phyloP scores from a whole-genome alignment of 306 rosid species.

The Prunus dulcis region DNA sequence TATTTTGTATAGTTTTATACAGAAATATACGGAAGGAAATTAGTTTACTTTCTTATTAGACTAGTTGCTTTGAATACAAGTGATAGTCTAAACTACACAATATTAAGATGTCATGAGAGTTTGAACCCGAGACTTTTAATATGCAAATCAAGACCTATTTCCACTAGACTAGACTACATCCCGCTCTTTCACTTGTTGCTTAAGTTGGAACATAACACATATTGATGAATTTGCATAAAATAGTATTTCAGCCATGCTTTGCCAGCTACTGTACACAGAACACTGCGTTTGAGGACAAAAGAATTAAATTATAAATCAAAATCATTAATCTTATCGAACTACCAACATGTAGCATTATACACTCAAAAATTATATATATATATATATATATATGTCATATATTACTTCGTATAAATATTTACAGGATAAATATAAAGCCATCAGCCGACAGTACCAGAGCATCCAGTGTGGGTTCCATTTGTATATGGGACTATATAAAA shows the following conservation, averaged over 20 bases:
- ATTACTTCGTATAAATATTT: neutral
- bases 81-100: too few relatives aligned
- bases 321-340: neutral
- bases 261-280: slow-evolving; percentile 4
- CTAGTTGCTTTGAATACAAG: accelerated
- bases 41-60: too few relatives aligned
- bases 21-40: neutral
- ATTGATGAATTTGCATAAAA: neutral
- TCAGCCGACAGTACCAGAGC: slow-evolving; percentile 8
- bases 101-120: too few relatives aligned
- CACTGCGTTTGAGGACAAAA: slow-evolving; percentile 3
- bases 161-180: too few relatives aligned
- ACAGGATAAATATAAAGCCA: neutral
- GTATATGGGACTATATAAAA: neutral
- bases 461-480: slow-evolving; percentile 18
- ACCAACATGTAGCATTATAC: neutral
- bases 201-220: neutral
- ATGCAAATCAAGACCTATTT: too few relatives aligned
- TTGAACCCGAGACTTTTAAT: accelerated
- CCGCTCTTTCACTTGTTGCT: neutral
- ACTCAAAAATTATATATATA: neutral
- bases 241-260: slow-evolving; percentile 7
- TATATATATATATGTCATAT: neutral
- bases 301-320: neutral
- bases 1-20: neutral